These are phyloP conservation scores for Bruguiera parviflora DNA, from an alignment of 345 rosid species.

Conservation along the genomic window DNA sequence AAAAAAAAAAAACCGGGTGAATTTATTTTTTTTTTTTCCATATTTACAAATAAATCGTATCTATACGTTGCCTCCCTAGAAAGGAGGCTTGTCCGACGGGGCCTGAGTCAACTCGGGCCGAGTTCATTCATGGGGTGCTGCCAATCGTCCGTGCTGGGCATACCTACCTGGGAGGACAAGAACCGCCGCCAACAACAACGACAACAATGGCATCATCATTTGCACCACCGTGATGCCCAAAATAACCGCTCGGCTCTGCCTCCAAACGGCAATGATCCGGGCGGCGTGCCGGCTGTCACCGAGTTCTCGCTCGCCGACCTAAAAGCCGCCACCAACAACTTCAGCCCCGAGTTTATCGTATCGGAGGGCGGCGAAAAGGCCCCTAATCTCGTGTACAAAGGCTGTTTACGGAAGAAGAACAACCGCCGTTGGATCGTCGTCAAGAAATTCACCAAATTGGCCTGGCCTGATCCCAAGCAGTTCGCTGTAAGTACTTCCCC, in stretches of 20 bases:
- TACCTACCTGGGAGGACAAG: not conserved
- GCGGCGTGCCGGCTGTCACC: constrained; percentile 37
- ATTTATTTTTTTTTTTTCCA: constrained; percentile 2
- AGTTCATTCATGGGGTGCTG: constrained; percentile 28
- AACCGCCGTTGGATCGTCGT: constrained; percentile 67
- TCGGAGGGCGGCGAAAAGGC: constrained; percentile 76
- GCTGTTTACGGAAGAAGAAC: constrained; percentile 45
- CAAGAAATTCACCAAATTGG: constrained; percentile 63
- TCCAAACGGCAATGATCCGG: constrained; percentile 14
- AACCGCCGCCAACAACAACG: not conserved
- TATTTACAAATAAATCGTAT: not conserved
- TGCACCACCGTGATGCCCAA: not conserved
- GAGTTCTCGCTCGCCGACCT: constrained; percentile 78
- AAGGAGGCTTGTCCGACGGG: not conserved
- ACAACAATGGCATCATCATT: not conserved
- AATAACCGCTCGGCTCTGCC: constrained; percentile 5
- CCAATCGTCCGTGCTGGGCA: constrained; percentile 5
- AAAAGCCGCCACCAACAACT: constrained; percentile 76
- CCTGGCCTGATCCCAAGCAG: constrained; percentile 95
- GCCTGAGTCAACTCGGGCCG: constrained; percentile 13
- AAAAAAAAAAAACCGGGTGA: not conserved
- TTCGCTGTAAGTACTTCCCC: constrained; percentile 47
- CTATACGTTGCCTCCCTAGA: constrained; percentile 1
- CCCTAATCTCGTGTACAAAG: constrained; percentile 78
- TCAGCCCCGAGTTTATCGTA: constrained; percentile 62